A percentile compares a stretch with the other conserved stretches of the same genome.
Evolutionary conservation across 768 basidiomycete genomes (phyloP).

Genomic region (Antrodiella citrinella): DNA sequence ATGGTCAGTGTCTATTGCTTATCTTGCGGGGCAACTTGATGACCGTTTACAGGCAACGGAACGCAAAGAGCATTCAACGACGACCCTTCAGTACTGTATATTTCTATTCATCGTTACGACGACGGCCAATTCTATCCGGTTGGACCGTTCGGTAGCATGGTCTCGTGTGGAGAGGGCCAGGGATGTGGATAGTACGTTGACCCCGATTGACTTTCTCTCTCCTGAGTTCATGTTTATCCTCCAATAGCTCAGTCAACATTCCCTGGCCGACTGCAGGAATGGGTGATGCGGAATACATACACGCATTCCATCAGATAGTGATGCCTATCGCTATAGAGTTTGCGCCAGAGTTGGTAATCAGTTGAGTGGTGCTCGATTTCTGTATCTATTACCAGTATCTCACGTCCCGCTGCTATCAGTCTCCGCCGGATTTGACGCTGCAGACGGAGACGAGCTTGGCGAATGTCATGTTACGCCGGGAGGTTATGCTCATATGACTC

Average conservation of each 20-base stretch:
- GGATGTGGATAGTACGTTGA: constrained; percentile 81
- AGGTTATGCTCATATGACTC: constrained; percentile 98
- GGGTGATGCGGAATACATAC: constrained; percentile 92
- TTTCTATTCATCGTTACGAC: constrained; percentile 94
- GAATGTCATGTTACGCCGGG: constrained; percentile 86
- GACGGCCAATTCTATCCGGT: constrained; percentile 89
- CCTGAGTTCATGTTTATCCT: constrained; percentile 2
- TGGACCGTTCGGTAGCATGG: constrained; percentile 81
- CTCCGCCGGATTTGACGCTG: constrained; percentile 97
- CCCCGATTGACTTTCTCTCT: not conserved
- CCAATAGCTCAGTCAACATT: constrained; percentile 80
- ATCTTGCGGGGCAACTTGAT: not conserved
- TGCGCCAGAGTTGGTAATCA: constrained; percentile 90
- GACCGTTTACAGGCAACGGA: constrained; percentile 66
- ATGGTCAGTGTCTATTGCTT: too few relatives aligned
- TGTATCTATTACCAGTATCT: not conserved
- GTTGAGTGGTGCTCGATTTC: too few relatives aligned
- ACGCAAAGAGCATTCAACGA: constrained; percentile 95
- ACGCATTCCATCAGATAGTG: constrained; percentile 91
- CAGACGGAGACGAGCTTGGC: constrained; percentile 85
- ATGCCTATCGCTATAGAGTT: constrained; percentile 99
- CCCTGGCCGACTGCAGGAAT: constrained; percentile 89
- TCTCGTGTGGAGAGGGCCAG: constrained; percentile 75
- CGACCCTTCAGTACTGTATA: constrained; percentile 85
- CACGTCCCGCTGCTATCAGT: constrained; percentile 39